Percentiles rank a stretch among this genome's conserved stretches.
Conservation (phyloP, 768 basidiomycete species). For the Agaricus bisporus region DNA sequence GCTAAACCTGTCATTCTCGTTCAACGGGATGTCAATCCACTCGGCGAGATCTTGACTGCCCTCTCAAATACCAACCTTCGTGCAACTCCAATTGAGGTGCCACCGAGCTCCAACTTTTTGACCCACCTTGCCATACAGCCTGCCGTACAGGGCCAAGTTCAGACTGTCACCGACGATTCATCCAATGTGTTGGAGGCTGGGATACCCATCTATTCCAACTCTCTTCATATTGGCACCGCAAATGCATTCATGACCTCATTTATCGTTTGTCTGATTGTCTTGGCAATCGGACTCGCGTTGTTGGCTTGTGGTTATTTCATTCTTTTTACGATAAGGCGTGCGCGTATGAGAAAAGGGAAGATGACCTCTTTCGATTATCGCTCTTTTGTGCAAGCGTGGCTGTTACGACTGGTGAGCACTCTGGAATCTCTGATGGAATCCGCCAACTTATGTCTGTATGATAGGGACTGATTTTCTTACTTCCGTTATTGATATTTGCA, state of each 20-base stretch:
- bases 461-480: conserved; percentile 58
- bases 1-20: background rate
- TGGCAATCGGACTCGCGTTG: conserved; percentile 49
- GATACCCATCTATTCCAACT: conserved; percentile 76
- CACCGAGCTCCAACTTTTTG: background rate
- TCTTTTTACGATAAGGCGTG: conserved; percentile 25
- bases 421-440: background rate
- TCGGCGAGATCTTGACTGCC: background rate
- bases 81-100: background rate
- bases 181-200: conserved; percentile 72
- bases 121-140: conserved; percentile 11
- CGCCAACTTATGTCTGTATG: background rate
- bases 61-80: background rate
- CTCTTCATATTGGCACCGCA: conserved; percentile 70
- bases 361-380: conserved; percentile 27
- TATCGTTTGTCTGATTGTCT: conserved; percentile 59
- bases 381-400: conserved; percentile 52
- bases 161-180: conserved; percentile 57
- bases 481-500: conserved; percentile 71
- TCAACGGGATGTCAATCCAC: background rate
- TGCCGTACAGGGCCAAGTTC: conserved; percentile 38
- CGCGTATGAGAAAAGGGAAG: conserved; percentile 15
- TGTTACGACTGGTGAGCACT: conserved; percentile 55
- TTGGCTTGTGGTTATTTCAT: conserved; percentile 48
- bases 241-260: conserved; percentile 93